phyloP scores from a whole-genome alignment of 2,329 filamentous ascomycete species.

The Capronia epimyces region DNA sequence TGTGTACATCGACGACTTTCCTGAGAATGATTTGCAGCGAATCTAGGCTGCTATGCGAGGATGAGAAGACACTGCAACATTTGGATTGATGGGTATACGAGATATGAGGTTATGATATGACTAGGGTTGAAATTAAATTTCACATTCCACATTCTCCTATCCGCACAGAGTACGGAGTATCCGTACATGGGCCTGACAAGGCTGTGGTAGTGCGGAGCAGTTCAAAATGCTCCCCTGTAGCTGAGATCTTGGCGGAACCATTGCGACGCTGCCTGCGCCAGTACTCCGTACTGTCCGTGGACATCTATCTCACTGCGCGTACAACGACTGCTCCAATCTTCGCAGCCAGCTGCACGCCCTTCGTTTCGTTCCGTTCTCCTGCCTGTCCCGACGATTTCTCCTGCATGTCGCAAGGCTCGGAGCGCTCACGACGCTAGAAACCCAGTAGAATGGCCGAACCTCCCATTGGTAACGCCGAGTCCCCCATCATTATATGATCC shows the following conservation, averaged over 20 bases:
- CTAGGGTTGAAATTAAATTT: neutral
- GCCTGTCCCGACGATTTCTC: neutral
- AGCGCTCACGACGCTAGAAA: neutral
- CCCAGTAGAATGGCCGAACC: conserved; percentile 42
- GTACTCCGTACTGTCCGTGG: neutral
- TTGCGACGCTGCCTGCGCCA: neutral
- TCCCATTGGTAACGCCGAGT: conserved; percentile 42
- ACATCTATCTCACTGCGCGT: conserved; percentile 6
- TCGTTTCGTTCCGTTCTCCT: neutral
- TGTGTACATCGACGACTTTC: too few species aligned
- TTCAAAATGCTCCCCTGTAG: neutral
- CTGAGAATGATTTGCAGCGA: neutral
- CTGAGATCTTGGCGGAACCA: neutral
- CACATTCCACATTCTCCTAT: too few species aligned
- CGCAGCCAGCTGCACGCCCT: neutral
- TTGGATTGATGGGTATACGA: neutral
- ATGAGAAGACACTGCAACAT: too few species aligned
- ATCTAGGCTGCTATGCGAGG: too few species aligned
- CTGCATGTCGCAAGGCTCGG: neutral
- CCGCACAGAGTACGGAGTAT: too few species aligned
- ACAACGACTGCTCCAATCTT: conserved; percentile 1
- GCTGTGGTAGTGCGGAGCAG: neutral
- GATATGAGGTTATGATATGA: neutral
- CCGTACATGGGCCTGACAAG: too few species aligned
- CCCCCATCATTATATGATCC: neutral